Percentiles rank a stretch among this genome's conserved stretches.
phyloP scores from a whole-genome alignment of 1,284 basidiomycete genomes.

The Boletus mariae region DNA sequence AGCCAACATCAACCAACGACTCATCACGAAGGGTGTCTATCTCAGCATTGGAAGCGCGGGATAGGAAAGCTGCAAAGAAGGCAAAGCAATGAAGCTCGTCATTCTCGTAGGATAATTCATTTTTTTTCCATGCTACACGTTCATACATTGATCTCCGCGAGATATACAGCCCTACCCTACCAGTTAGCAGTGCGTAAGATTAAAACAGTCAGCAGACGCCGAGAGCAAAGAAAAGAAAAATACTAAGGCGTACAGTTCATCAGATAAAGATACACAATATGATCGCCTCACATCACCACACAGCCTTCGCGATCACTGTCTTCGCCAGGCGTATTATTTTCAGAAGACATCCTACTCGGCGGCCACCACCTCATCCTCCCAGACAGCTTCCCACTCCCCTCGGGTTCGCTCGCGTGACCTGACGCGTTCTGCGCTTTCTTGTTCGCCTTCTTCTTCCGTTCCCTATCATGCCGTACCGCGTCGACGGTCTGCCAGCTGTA shows the following conservation, averaged over 20 bases:
- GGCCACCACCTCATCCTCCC: constrained; percentile 28
- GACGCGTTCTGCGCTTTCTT: constrained; percentile 40
- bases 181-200: constrained; percentile 15
- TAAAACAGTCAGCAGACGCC: constrained; percentile 16
- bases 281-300: constrained; percentile 40
- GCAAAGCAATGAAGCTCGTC: constrained; percentile 11
- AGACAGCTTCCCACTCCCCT: constrained; percentile 15
- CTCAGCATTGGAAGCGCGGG: constrained; percentile 11
- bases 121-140: constrained; percentile 1
- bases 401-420: constrained; percentile 26
- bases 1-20: not conserved
- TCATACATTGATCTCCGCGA: constrained; percentile 18
- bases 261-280: constrained; percentile 22
- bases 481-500: constrained; percentile 85
- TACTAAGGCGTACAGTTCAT: constrained; percentile 23
- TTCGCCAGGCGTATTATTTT: constrained; percentile 27
- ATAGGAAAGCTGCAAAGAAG: constrained; percentile 21
- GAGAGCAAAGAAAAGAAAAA: not conserved
- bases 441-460: constrained; percentile 44
- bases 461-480: constrained; percentile 58
- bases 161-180: constrained; percentile 15
- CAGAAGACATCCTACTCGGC: constrained; percentile 20
- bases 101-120: constrained; percentile 14
- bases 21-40: constrained; percentile 11
- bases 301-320: constrained; percentile 42